These are phyloP conservation scores for Euptelea pleiosperma DNA, from an alignment of 164 flowering plant genomes.

Conservation along the genomic window DNA sequence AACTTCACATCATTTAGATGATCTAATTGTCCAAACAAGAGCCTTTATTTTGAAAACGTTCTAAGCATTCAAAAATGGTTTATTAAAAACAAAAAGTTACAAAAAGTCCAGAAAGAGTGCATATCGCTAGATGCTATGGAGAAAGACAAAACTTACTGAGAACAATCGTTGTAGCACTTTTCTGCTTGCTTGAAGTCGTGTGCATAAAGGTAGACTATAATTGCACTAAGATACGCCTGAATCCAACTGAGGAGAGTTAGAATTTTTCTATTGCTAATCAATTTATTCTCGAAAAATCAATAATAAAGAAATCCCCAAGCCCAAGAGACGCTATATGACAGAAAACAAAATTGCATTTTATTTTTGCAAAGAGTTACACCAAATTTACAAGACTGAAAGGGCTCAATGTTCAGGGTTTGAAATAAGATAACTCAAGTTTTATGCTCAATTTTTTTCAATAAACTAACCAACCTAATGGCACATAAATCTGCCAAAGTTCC, in stretches of 20 bases:
- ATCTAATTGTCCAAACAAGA: too few relatives aligned
- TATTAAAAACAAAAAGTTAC: neutral
- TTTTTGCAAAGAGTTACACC: too few relatives aligned
- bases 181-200: constrained; percentile 89
- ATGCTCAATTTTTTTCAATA: neutral
- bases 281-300: neutral
- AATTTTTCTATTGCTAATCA: neutral
- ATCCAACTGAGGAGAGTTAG: constrained; percentile 18
- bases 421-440: neutral
- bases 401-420: neutral
- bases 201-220: constrained; percentile 79
- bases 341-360: neutral
- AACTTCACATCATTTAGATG: too few relatives aligned
- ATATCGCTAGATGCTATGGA: neutral
- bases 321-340: too few relatives aligned
- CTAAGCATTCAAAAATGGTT: too few relatives aligned
- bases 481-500: too few relatives aligned
- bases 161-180: constrained; percentile 91
- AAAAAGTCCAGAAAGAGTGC: neutral
- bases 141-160: constrained; percentile 58
- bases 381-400: too few relatives aligned
- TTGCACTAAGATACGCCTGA: constrained; percentile 96
- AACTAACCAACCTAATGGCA: neutral
- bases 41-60: too few relatives aligned
- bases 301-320: too few relatives aligned